Conservation (phyloP, 2,329 filamentous ascomycete species). For the Septoria petroselini region DNA sequence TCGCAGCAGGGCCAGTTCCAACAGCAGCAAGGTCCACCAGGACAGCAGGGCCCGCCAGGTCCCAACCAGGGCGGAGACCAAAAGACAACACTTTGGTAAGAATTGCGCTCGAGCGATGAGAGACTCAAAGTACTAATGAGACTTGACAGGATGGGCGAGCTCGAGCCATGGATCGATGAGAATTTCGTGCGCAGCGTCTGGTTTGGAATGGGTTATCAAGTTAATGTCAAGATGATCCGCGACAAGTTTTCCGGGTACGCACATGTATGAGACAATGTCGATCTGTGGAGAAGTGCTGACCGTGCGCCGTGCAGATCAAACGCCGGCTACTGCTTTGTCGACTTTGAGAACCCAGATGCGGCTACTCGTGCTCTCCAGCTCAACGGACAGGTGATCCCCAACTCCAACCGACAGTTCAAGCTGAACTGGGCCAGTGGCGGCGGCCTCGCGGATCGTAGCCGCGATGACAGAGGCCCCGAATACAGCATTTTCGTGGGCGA, state of each 20-base stretch:
- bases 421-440: conserved; percentile 99
- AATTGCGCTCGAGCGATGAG: conserved; percentile 11
- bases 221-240: conserved; percentile 99
- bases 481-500: conserved; percentile 98
- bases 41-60: conserved; percentile 35
- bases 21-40: conserved; percentile 46
- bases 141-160: conserved; percentile 87
- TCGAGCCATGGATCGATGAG: conserved; percentile 99
- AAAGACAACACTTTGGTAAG: conserved; percentile 56
- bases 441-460: conserved; percentile 87
- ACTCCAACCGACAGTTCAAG: conserved; percentile 94
- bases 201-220: conserved; percentile 87
- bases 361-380: conserved; percentile 87
- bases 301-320: conserved; percentile 59
- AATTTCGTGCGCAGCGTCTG: conserved; percentile 96
- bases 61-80: conserved; percentile 43
- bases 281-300: conserved; percentile 8
- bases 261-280: conserved; percentile 6
- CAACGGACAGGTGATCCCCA: conserved; percentile 86
- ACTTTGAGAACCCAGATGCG: conserved; percentile 78
- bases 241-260: conserved; percentile 94
- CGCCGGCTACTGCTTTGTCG: conserved; percentile 97
- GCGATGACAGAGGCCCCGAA: conserved; percentile 93
- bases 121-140: conserved; percentile 11
- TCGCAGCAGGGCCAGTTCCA: conserved; percentile 43